phyloP scores from a whole-genome alignment of 768 basidiomycete species.

The Kwoniella mangroviensis region DNA sequence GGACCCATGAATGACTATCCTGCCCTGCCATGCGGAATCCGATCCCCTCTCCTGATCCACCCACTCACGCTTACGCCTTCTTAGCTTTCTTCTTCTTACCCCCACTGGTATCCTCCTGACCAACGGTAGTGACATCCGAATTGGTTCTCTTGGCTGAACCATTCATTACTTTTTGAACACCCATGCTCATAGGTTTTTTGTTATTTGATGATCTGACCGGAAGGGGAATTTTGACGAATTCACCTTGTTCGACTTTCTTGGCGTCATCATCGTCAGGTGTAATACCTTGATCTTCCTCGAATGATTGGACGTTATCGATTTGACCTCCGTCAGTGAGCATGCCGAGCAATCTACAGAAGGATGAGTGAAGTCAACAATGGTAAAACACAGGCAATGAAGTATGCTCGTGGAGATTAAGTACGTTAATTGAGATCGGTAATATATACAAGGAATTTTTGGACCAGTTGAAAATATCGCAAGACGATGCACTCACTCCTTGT shows the following conservation, averaged over 20 bases:
- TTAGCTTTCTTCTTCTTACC: conserved; percentile 44
- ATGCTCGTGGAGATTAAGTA: not conserved
- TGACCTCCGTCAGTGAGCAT: conserved; percentile 70
- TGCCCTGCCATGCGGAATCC: too few relatives aligned
- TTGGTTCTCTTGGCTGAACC: not conserved
- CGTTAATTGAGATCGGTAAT: not conserved
- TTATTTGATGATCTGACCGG: not conserved
- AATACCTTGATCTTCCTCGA: conserved; percentile 81
- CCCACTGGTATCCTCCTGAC: conserved; percentile 8
- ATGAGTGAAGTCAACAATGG: not conserved
- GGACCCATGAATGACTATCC: too few relatives aligned
- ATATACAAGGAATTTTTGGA: not conserved
- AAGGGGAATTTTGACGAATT: conserved; percentile 62
- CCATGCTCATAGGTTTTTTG: not conserved
- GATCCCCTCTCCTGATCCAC: too few relatives aligned
- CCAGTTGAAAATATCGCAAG: not conserved
- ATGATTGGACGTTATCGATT: conserved; percentile 67
- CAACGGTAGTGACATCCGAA: not conserved
- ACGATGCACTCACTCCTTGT: conserved; percentile 67
- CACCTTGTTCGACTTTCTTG: conserved; percentile 66
- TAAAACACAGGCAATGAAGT: not conserved
- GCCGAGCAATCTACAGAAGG: conserved; percentile 69
- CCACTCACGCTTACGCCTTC: conserved; percentile 19
- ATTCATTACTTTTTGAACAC: conserved; percentile 8
- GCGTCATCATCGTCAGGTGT: conserved; percentile 79